Conservation (phyloP, 2,329 filamentous ascomycete species). For the Talaromyces sp. region DNA sequence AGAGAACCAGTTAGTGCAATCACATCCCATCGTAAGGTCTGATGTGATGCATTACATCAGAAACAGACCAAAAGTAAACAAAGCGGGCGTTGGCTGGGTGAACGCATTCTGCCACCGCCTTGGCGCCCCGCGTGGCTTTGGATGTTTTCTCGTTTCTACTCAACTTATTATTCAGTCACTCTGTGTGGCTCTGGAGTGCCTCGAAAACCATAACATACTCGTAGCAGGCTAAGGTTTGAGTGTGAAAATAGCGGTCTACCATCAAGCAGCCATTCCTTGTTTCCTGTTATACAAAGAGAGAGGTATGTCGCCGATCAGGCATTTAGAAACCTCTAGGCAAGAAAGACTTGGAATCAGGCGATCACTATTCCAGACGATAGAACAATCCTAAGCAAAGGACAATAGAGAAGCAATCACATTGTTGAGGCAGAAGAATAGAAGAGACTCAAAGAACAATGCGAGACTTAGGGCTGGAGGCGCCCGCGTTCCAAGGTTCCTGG, state of each 20-base stretch:
- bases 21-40: background rate
- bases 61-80: slow-evolving; percentile 16
- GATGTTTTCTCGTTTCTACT: background rate
- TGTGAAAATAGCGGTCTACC: no score
- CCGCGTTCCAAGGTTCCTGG: background rate
- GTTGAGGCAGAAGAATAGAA: background rate
- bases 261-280: no score
- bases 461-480: background rate
- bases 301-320: no score
- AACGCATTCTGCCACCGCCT: slow-evolving; percentile 19
- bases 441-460: background rate
- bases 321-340: no score
- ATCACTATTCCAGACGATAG: no score
- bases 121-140: background rate
- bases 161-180: no score
- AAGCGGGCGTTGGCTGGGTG: slow-evolving; percentile 17
- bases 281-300: no score
- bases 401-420: background rate
- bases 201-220: no score
- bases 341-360: no score
- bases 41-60: slow-evolving; percentile 9
- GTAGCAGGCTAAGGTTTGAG: no score
- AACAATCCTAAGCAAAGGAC: background rate
- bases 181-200: no score
- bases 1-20: background rate